phyloP scores from a whole-genome alignment of 306 rosid species.

The Fragaria nilgerrensis region DNA sequence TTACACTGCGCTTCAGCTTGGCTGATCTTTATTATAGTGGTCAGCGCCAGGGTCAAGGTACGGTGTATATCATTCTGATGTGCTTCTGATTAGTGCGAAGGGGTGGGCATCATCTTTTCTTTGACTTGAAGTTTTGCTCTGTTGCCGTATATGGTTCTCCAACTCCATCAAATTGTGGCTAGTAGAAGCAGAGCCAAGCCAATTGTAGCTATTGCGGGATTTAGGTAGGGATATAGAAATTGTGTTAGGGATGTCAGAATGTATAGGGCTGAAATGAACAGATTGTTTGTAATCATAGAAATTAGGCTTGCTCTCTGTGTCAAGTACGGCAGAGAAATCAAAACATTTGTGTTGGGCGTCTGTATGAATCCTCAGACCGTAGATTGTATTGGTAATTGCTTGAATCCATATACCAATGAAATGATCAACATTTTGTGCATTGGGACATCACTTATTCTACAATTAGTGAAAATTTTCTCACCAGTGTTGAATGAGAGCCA shows the following conservation, averaged over 20 bases:
- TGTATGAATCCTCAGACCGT: neutral
- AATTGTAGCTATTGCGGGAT: conserved; percentile 4
- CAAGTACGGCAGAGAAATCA: neutral
- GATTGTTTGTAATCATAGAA: neutral
- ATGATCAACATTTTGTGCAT: neutral
- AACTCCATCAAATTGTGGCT: neutral
- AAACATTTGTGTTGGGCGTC: neutral
- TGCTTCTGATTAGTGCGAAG: conserved; percentile 22
- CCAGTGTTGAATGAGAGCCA: neutral
- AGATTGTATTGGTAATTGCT: neutral
- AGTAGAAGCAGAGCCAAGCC: neutral
- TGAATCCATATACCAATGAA: neutral
- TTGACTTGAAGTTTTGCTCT: conserved; percentile 11
- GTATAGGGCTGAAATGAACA: neutral
- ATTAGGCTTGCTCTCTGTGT: neutral
- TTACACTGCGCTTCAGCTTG: conserved; percentile 17
- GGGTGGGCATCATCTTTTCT: conserved; percentile 5
- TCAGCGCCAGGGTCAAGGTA: conserved; percentile 26
- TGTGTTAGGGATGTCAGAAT: neutral
- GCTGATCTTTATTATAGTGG: conserved; percentile 41
- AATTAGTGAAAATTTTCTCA: neutral
- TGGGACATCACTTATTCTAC: neutral
- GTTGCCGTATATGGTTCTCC: neutral
- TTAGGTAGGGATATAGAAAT: conserved; percentile 14
- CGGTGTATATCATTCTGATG: conserved; percentile 28